Percentiles rank a stretch among this genome's conserved stretches.
Evolutionary conservation across 2,329 filamentous ascomycete genomes (phyloP).

Genomic region (Fusarium duplospermum): DNA sequence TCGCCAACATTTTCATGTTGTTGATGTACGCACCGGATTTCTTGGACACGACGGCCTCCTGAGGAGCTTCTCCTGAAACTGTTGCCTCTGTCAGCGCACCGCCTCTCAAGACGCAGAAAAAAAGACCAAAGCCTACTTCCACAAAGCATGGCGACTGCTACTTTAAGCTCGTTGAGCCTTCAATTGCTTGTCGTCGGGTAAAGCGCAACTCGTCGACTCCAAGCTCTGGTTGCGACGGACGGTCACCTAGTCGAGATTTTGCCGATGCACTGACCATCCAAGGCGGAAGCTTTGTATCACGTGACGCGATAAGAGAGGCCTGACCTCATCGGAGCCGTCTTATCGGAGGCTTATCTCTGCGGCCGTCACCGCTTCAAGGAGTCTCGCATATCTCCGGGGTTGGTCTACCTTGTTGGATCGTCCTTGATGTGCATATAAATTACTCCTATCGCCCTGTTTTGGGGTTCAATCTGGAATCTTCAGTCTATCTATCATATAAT

Average conservation of each 20-base stretch:
- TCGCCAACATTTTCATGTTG: constrained; percentile 5
- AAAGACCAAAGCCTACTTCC: constrained; percentile 53
- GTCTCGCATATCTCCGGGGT: constrained; percentile 3
- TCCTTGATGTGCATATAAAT: neutral
- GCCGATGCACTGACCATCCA: constrained; percentile 46
- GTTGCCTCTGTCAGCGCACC: constrained; percentile 34
- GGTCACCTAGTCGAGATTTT: constrained; percentile 47
- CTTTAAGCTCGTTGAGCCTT: constrained; percentile 42
- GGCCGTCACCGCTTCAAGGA: neutral
- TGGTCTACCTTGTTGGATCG: neutral
- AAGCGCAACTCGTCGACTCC: constrained; percentile 37
- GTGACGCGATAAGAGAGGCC: constrained; percentile 40
- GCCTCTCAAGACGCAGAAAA: neutral
- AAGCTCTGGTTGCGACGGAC: constrained; percentile 42
- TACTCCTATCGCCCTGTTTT: neutral
- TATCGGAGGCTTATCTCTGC: constrained; percentile 24
- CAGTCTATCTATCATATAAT: neutral
- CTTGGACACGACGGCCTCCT: constrained; percentile 93
- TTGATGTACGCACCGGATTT: constrained; percentile 79
- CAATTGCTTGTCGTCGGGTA: constrained; percentile 46
- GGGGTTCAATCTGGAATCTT: neutral
- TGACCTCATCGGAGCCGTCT: constrained; percentile 11
- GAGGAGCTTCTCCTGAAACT: constrained; percentile 97
- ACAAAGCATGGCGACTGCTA: constrained; percentile 58
- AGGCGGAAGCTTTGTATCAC: constrained; percentile 40